These are phyloP conservation scores for Leishmania aethiopica DNA, from an alignment of 208 protist species.

Conservation along the genomic window DNA sequence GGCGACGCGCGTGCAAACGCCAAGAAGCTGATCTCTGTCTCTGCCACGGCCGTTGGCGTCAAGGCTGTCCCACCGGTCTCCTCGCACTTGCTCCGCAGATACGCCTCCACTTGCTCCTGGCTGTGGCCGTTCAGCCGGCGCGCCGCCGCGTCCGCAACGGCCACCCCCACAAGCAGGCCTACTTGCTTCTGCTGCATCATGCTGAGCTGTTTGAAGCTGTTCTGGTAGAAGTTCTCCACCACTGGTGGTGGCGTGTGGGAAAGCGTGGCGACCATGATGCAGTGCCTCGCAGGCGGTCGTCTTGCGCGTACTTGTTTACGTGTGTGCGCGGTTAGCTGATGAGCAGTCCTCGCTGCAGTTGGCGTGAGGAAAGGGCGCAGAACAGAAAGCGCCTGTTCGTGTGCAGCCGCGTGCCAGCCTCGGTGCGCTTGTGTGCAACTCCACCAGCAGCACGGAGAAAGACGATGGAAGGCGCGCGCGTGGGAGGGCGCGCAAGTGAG, in stretches of 20 bases:
- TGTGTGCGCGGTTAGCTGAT: not conserved
- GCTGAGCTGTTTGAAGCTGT: conserved; percentile 88
- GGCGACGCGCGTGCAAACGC: conserved; percentile 27
- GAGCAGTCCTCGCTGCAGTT: not conserved
- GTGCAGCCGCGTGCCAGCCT: not conserved
- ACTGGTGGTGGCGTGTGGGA: conserved; percentile 22
- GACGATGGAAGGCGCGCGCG: not conserved
- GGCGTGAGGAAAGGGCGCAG: not conserved
- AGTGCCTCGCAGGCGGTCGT: not conserved
- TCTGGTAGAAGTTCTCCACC: conserved; percentile 77
- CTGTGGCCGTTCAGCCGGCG: conserved; percentile 52
- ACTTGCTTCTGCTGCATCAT: conserved; percentile 81
- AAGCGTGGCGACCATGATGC: conserved; percentile 25
- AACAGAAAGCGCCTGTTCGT: not conserved
- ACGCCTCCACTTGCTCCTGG: conserved; percentile 36
- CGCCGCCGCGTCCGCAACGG: conserved; percentile 81
- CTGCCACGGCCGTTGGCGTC: not conserved
- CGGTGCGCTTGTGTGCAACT: not conserved
- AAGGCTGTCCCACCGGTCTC: not conserved
- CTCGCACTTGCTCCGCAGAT: conserved; percentile 1
- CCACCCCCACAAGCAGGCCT: conserved; percentile 71
- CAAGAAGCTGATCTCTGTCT: not conserved
- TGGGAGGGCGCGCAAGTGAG: not conserved
- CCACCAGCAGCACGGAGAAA: not conserved
- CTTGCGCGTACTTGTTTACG: not conserved